Conservation (phyloP, 2,329 filamentous ascomycete genomes). For the Aspergillus puulaauensis region DNA sequence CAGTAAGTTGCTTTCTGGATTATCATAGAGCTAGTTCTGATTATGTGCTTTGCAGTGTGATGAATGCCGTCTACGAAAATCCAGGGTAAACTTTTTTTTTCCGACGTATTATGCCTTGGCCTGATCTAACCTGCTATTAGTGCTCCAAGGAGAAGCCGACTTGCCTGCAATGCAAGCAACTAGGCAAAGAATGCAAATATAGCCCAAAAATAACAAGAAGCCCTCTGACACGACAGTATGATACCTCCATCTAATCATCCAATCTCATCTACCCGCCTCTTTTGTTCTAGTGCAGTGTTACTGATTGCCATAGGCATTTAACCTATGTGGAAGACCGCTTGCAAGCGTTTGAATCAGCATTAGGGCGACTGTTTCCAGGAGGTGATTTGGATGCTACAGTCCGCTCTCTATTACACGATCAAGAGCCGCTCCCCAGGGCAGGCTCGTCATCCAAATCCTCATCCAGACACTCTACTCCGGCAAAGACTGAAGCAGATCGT, state of each 20-base stretch:
- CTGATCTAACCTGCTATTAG: constrained; percentile 19
- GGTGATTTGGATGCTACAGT: constrained; percentile 41
- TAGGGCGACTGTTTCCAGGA: constrained; percentile 39
- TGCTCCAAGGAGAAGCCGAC: constrained; percentile 44
- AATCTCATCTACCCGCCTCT: not conserved
- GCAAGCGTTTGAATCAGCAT: constrained; percentile 38
- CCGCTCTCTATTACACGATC: constrained; percentile 38
- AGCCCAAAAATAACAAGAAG: constrained; percentile 44
- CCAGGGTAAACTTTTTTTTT: constrained; percentile 29
- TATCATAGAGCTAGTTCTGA: constrained; percentile 2
- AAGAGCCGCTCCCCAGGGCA: constrained; percentile 30
- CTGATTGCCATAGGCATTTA: constrained; percentile 31
- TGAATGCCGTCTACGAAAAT: constrained; percentile 42
- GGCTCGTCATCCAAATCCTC: constrained; percentile 36
- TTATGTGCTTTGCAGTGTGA: constrained; percentile 30
- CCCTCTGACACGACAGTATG: constrained; percentile 43
- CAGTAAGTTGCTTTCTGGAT: constrained; percentile 30
- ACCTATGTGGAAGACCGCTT: constrained; percentile 43
- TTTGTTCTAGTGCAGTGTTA: constrained; percentile 1
- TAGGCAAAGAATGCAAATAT: constrained; percentile 43
- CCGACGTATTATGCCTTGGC: not conserved
- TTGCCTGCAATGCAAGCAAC: constrained; percentile 40
- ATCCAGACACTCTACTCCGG: constrained; percentile 39
- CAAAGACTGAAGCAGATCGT: constrained; percentile 33
- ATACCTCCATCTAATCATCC: not conserved